Percentiles rank a stretch among this genome's conserved stretches.
These are phyloP conservation scores for Aspergillus bridgeri DNA, from an alignment of 495 filamentous ascomycete genomes.

Conservation along the genomic window DNA sequence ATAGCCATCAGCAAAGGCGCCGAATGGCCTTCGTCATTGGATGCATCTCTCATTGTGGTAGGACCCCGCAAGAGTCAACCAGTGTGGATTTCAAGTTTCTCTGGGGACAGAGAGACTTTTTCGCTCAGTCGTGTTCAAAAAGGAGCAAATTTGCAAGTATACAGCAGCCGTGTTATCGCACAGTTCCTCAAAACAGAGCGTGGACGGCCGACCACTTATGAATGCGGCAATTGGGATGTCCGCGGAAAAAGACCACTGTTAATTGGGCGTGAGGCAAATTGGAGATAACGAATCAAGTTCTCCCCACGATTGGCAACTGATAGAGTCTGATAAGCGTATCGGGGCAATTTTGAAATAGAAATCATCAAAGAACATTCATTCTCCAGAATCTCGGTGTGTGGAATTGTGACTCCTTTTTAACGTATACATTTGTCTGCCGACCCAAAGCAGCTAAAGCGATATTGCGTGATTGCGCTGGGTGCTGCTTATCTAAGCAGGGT, in stretches of 20 bases:
- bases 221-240: slow-evolving; percentile 5
- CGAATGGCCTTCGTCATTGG: slow-evolving; percentile 17
- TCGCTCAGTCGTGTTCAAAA: not conserved
- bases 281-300: slow-evolving; percentile 18
- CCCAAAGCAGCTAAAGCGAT: slow-evolving; percentile 26
- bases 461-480: slow-evolving; percentile 20
- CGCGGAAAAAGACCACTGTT: slow-evolving; percentile 18
- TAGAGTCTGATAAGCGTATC: slow-evolving; percentile 20
- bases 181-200: not conserved
- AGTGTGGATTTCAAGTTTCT: not conserved
- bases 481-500: slow-evolving; percentile 15
- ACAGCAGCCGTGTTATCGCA: not conserved
- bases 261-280: slow-evolving; percentile 16
- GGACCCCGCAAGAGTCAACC: not conserved
- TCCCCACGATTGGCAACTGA: slow-evolving; percentile 5
- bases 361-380: not conserved
- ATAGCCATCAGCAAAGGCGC: slow-evolving; percentile 69
- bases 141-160: not conserved
- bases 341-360: slow-evolving; percentile 11
- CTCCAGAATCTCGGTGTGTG: not conserved
- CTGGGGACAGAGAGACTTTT: not conserved
- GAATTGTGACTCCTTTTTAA: slow-evolving; percentile 8
- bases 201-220: slow-evolving; percentile 3
- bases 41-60: slow-evolving; percentile 35
- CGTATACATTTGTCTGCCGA: slow-evolving; percentile 13